A percentile compares a stretch with the other conserved stretches of the same genome.
phyloP scores from a whole-genome alignment of 257 asterid species.

The Plantago ovata region DNA sequence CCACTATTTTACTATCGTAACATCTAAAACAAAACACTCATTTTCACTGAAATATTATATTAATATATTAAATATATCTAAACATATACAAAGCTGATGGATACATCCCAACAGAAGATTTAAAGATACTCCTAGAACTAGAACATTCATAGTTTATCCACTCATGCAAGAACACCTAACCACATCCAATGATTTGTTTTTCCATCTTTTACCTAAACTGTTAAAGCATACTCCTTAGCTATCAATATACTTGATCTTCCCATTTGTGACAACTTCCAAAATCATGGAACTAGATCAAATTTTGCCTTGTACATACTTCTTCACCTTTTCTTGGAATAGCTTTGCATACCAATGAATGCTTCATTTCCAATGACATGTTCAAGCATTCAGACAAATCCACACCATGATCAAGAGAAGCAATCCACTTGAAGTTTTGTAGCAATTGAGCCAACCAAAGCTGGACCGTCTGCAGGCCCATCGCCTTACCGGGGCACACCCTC shows the following conservation, averaged over 20 bases:
- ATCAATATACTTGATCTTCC: slow-evolving; percentile 28
- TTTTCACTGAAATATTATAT: too few relatives aligned
- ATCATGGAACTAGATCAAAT: too few relatives aligned
- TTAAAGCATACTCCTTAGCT: too few relatives aligned
- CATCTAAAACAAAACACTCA: too few relatives aligned
- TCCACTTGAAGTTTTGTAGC: slow-evolving; percentile 50
- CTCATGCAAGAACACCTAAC: too few relatives aligned
- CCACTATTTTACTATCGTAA: too few relatives aligned
- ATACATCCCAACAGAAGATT: slow-evolving; percentile 25
- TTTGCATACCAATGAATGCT: slow-evolving; percentile 54
- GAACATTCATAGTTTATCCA: too few relatives aligned
- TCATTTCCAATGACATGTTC: slow-evolving; percentile 65
- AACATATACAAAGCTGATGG: slow-evolving; percentile 12
- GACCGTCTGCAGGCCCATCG: slow-evolving; percentile 57
- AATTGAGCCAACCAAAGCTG: slow-evolving; percentile 63
- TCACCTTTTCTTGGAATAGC: slow-evolving; percentile 40
- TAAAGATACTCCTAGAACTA: slow-evolving; percentile 19
- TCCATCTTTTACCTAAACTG: slow-evolving; percentile 4
- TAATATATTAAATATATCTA: not conserved
- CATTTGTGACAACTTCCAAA: not conserved
- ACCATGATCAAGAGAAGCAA: not conserved
- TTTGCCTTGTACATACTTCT: not conserved
- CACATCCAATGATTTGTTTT: slow-evolving; percentile 22
- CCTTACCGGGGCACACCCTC: slow-evolving; percentile 71
- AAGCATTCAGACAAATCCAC: slow-evolving; percentile 56